Conservation (phyloP, 495 filamentous ascomycete species). For the Penicillium waksmanii region DNA sequence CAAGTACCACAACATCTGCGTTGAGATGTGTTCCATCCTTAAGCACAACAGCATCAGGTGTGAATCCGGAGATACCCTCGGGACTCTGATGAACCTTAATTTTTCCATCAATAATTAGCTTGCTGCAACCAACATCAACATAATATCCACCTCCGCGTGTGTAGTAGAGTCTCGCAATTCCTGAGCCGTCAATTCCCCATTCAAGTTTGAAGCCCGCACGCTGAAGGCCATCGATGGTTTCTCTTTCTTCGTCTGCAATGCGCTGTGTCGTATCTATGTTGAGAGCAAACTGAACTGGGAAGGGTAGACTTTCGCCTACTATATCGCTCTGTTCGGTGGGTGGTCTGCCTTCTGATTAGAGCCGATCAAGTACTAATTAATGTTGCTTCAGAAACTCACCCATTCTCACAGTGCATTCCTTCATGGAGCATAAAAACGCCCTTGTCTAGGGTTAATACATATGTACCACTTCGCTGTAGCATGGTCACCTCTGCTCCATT, state of each 20-base stretch:
- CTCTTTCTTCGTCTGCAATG: conserved; percentile 33
- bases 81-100: conserved; percentile 67
- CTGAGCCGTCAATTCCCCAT: conserved; percentile 57
- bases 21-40: conserved; percentile 9
- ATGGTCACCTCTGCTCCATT: conserved; percentile 70
- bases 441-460: conserved; percentile 54
- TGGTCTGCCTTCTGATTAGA: not conserved
- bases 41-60: conserved; percentile 29
- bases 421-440: conserved; percentile 39
- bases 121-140: conserved; percentile 63
- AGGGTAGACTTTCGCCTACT: not conserved
- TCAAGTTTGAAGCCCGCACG: conserved; percentile 59
- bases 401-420: conserved; percentile 58
- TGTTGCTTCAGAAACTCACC: conserved; percentile 27
- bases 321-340: conserved; percentile 1
- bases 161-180: conserved; percentile 66
- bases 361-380: not conserved
- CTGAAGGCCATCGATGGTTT: conserved; percentile 56
- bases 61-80: conserved; percentile 54
- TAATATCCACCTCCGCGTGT: conserved; percentile 71
- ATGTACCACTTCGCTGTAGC: conserved; percentile 70
- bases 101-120: conserved; percentile 68
- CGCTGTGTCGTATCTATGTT: not conserved
- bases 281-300: not conserved
- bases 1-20: not conserved